Base-by-base conservation (phyloP, 164 flowering plant genomes). In the Umbellularia californica region DNA sequence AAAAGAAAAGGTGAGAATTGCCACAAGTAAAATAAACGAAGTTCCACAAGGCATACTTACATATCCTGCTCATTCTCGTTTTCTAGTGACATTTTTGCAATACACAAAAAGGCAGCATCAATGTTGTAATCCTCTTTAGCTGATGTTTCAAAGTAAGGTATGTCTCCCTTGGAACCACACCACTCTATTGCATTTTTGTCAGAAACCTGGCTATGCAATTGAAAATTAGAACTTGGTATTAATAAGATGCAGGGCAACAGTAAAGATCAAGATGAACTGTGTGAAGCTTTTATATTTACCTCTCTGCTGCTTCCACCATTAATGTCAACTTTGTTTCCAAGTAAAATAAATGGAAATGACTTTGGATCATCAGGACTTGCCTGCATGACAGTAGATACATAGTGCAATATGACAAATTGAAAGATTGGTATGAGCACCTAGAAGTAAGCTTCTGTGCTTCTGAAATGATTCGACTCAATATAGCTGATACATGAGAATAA, bases 231-330 rank as follows among this genome's bases (percentile, higher is more conserved):
- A 15, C 12, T 23, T 11, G 60, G 9, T 17, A 51, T 47, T 5
- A 22, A 27, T 41, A 50, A 52, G 35, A 24, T 28, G 30, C 22
- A 7, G 47, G 11, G 69, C 17, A 23, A 41, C 72, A 22, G 4
- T 47, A 68, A 22, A 41, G 55, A 25, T 23, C 50, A 25, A 70
- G 55, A 5, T 63, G 7, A 55, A 55, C n/a, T 55, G 17, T 15
- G 60, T 55, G 47, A 41, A 41, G 47, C 47, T 15, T 55, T 15
- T 20, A 55, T 55, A 13, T 15, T 84, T 83, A 94, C 98, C 96
- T 90, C 98, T 85, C 98, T 79, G 81, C 98, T 94, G 80, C 90
- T 94, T 71, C 98, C 97, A 80, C 97, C 98, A 85, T 94, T 94
- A 66, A 90, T 87, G 74, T 94, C 97, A 70, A 92, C 87, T 85